Evolutionary conservation across 1,139 yeast species (phyloP), one percentile per base, ranked within the genome.

Genomic region (Kurtzmaniella quercitrusa): DNA sequence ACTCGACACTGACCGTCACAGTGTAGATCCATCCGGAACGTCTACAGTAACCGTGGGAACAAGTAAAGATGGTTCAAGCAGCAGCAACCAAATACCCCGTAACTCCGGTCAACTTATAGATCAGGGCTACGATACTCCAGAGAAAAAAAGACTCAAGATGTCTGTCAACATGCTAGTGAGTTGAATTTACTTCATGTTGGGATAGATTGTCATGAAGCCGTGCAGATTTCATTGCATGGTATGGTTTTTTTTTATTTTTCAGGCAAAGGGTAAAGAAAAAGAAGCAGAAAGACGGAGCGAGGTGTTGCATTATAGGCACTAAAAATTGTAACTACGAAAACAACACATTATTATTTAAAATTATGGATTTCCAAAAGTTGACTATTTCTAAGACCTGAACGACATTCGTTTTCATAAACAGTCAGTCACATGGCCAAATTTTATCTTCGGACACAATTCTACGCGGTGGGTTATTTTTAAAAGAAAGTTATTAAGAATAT

Each of bases 141-240:
- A 63, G 40, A 57, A 60, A 48, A 68, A 66, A 43, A 53, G 71
- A 43, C 49, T 66, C 52, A 71, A 71, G 51, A 70, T 72, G 68
- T 61, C 71, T 11, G 77, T 72, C n/a, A 65, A 69, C 47, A 71
- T 69, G 75, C 53, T 72, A 44, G 73, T 72, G 16, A 71, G 76
- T 45, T 68, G 46, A n/a, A n/a, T n/a, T n/a, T n/a, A n/a, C n/a
- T n/a, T n/a, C n/a, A n/a, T n/a, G n/a, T 50, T n/a, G n/a, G n/a
- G n/a, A 21, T 22, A 7, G 38, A n/a, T n/a, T n/a, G n/a, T n/a
- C n/a, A n/a, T n/a, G n/a, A n/a, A n/a, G n/a, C n/a, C 14, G 30
- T 26, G 30, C 30, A 26, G 30, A 12, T 26, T 26, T 26, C 30
- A 14, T 14, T 26, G 30, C 30, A 26, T 3, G 30, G 36, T 12